Evolutionary conservation across 371 early-diverging fungal genomes (phyloP).

Genomic region (Rhizopus arrhizus): DNA sequence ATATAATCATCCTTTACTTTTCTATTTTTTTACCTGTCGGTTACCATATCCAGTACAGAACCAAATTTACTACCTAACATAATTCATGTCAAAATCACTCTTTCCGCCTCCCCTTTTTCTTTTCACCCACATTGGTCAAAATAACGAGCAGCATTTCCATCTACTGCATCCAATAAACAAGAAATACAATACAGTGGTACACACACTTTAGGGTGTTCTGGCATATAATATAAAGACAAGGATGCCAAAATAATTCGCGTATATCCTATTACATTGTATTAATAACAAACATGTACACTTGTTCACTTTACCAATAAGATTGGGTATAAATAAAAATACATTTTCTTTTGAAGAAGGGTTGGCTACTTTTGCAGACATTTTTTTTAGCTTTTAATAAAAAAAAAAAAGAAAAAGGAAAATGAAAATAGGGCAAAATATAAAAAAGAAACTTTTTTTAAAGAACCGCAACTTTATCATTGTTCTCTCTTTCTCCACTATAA

Average conservation of each 20-base stretch:
- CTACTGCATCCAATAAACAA: conserved; percentile 91
- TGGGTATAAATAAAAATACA: conserved; percentile 88
- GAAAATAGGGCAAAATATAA: conserved; percentile 13
- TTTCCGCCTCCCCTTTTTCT: neutral
- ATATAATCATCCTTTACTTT: conserved; percentile 6
- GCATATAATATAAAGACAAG: conserved; percentile 75
- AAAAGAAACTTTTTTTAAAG: neutral
- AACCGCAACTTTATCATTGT: conserved; percentile 2
- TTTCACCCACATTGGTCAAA: conserved; percentile 80
- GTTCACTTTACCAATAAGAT: conserved; percentile 76
- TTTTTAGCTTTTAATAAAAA: conserved; percentile 12
- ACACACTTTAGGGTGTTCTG: conserved; percentile 68
- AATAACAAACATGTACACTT: neutral
- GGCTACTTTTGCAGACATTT: conserved; percentile 16
- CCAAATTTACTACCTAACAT: conserved; percentile 87
- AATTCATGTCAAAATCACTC: neutral
- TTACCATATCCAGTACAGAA: conserved; percentile 97
- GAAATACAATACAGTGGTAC: conserved; percentile 83
- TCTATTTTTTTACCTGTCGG: conserved; percentile 72
- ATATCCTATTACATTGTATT: conserved; percentile 65
- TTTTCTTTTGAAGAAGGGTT: conserved; percentile 47
- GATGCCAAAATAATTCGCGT: conserved; percentile 80
- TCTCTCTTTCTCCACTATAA: neutral
- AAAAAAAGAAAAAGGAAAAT: conserved; percentile 13
- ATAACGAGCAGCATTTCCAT: conserved; percentile 92